Percentiles rank a stretch among this genome's conserved stretches.
phyloP scores from a whole-genome alignment of 2,329 filamentous ascomycete genomes.

The Coniochaeta hoffmannii region DNA sequence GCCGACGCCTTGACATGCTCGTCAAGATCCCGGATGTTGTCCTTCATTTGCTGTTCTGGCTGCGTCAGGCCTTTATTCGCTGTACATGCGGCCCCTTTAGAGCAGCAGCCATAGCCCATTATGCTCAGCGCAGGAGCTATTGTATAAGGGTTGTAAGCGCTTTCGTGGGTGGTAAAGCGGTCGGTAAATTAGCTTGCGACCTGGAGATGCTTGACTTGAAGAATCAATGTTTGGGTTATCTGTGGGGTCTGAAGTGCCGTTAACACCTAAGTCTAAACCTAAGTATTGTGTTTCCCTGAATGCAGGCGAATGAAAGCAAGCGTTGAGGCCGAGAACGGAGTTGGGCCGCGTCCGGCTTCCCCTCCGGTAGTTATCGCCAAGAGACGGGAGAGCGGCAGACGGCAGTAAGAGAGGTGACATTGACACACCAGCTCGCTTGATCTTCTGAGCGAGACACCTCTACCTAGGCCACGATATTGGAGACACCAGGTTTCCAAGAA shows the following conservation, averaged over 20 bases:
- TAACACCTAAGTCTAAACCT: neutral
- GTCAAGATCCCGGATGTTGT: neutral
- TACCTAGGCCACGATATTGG: too few species aligned
- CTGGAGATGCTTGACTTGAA: neutral
- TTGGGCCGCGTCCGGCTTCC: neutral
- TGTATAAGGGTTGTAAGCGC: too few species aligned
- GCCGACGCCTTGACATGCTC: neutral
- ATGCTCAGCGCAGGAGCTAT: too few species aligned
- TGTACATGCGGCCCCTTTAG: neutral
- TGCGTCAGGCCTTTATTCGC: neutral
- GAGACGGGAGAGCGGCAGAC: neutral
- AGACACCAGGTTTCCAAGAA: too few species aligned
- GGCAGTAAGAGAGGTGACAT: neutral
- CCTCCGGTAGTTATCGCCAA: neutral
- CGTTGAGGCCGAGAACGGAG: neutral
- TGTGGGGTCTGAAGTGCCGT: neutral
- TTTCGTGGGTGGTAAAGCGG: too few species aligned
- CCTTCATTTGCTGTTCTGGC: neutral
- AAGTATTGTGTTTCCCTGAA: neutral
- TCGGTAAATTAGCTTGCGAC: neutral
- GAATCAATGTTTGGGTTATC: neutral
- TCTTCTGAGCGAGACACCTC: too few species aligned
- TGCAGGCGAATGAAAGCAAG: neutral
- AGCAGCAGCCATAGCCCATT: neutral
- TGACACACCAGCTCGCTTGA: neutral